These are phyloP conservation scores for Eimeria maxima DNA, from an alignment of 169 alveolate genomes.

Conservation along the genomic window DNA sequence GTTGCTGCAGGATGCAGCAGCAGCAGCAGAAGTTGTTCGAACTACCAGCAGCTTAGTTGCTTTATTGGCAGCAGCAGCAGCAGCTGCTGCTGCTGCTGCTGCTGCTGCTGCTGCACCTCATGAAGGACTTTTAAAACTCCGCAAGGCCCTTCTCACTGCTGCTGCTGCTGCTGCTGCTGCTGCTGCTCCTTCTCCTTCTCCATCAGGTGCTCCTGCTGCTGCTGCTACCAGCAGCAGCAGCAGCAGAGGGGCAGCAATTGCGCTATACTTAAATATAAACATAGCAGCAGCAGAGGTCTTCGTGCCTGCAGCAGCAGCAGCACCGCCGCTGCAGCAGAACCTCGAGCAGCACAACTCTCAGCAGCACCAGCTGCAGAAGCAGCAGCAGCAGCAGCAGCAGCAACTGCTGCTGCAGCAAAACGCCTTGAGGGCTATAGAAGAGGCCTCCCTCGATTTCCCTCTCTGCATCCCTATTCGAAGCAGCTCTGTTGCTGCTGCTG, in stretches of 20 bases:
- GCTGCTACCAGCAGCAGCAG: background rate
- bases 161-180: conserved; percentile 19
- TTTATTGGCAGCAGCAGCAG: conserved; percentile 30
- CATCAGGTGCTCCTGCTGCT: no score
- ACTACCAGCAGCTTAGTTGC: background rate
- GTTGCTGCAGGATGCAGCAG: conserved; percentile 2
- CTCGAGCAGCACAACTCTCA: no score
- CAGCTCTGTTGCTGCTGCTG: background rate
- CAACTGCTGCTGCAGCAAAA: conserved; percentile 37
- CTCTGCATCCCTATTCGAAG: background rate
- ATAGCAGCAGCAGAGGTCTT: conserved; percentile 13
- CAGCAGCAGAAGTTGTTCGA: background rate
- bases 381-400: no score
- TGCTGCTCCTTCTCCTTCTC: conserved; percentile 38
- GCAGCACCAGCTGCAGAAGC: no score
- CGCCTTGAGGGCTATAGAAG: conserved; percentile 29
- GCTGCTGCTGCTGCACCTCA: no score
- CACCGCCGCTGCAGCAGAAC: no score
- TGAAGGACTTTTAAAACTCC: background rate
- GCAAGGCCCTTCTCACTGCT: conserved; percentile 15
- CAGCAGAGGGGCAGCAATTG: background rate
- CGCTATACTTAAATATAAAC: background rate
- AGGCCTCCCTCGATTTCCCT: conserved; percentile 23
- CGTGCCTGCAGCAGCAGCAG: background rate
- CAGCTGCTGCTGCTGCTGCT: no score